Percentiles rank a stretch among this genome's conserved stretches.
Conservation (phyloP, 306 rosid genomes). For the Medicago ruthenica region DNA sequence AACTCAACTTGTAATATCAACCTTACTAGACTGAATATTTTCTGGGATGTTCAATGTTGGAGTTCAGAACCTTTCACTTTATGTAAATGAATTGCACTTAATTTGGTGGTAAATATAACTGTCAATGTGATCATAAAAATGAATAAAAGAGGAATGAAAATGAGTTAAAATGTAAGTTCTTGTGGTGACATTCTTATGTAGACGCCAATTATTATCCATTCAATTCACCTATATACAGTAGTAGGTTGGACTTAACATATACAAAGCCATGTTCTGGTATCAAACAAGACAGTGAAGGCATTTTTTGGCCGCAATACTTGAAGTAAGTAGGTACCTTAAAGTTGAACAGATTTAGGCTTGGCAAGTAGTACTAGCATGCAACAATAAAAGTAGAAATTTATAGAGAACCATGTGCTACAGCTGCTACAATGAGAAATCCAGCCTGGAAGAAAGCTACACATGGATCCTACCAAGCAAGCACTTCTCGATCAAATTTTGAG, state of each 20-base stretch:
- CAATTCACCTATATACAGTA: not conserved
- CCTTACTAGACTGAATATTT: too few species aligned
- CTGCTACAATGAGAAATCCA: slow-evolving; percentile 1
- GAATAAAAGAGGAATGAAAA: too few species aligned
- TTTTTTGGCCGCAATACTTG: not conserved
- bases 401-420: slow-evolving; percentile 11
- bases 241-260: not conserved
- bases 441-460: not conserved
- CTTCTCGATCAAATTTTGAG: too few species aligned
- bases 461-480: too few species aligned
- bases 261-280: not conserved
- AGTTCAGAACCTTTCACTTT: too few species aligned
- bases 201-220: not conserved
- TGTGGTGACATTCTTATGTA: not conserved
- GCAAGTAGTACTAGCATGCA: too few species aligned
- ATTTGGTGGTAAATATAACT: too few species aligned
- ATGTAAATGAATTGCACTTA: too few species aligned
- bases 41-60: too few species aligned
- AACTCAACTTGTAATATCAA: too few species aligned
- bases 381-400: not conserved
- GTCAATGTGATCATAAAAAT: too few species aligned
- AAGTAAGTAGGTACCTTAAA: slow-evolving; percentile 17
- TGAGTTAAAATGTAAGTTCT: too few species aligned
- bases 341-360: not conserved
- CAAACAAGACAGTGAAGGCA: not conserved